A percentile compares a stretch with the other conserved stretches of the same genome.
Evolutionary conservation across 371 early-diverging fungal species (phyloP).

Genomic region (Gilbertella persicaria): DNA sequence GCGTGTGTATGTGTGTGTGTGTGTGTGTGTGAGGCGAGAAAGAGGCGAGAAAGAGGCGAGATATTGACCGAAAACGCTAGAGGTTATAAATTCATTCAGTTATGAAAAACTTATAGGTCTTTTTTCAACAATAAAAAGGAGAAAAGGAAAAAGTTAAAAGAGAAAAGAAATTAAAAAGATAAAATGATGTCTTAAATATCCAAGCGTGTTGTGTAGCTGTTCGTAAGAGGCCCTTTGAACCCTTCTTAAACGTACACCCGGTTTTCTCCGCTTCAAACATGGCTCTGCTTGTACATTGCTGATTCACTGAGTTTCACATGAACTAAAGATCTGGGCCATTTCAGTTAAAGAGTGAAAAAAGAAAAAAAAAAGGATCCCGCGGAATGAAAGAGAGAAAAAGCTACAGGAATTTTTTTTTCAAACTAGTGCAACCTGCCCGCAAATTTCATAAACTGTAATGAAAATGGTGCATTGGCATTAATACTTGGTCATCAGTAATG

Average conservation of each 20-base stretch:
- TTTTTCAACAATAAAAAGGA: neutral
- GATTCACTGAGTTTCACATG: conserved; percentile 23
- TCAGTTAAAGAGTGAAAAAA: too few relatives aligned
- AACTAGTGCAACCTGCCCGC: neutral
- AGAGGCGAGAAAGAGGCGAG: conserved; percentile 13
- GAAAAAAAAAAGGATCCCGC: conserved; percentile 8
- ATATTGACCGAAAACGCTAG: conserved; percentile 5
- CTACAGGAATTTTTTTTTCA: too few relatives aligned
- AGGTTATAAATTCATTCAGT: conserved; percentile 2
- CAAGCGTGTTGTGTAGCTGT: neutral
- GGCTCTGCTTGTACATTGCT: conserved; percentile 8
- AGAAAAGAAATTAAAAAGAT: neutral
- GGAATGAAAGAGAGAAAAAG: neutral
- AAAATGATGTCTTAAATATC: too few relatives aligned
- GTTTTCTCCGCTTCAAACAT: conserved; percentile 27
- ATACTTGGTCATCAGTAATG: neutral
- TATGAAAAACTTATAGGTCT: conserved; percentile 4
- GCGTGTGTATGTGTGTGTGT: neutral
- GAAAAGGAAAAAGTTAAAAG: conserved; percentile 7
- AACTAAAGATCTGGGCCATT: neutral
- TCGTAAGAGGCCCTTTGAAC: conserved; percentile 18
- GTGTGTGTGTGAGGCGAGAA: neutral
- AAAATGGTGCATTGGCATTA: neutral
- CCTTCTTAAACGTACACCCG: conserved; percentile 28
- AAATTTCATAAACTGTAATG: neutral